Evolutionary conservation across 306 rosid genomes (phyloP).

Genomic region (Cajanus cajan): DNA sequence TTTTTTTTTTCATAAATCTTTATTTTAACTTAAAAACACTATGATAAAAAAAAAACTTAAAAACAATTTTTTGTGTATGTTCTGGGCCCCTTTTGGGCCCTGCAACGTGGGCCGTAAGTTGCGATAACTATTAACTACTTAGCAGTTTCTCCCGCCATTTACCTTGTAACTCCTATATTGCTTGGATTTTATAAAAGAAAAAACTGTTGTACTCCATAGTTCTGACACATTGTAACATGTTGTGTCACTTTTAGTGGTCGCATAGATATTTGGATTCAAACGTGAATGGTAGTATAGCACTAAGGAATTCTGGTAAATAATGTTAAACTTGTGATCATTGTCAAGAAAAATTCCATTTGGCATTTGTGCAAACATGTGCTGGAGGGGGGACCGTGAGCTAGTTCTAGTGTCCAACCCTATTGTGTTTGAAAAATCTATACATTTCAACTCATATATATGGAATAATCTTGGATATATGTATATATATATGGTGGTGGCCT

Average conservation of each 20-base stretch:
- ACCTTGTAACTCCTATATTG: neutral
- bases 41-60: too few species aligned
- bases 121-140: too few species aligned
- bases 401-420: neutral
- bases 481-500: neutral
- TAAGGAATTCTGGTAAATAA: neutral
- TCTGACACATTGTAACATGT: constrained; percentile 1
- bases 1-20: too few species aligned
- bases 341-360: neutral
- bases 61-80: too few species aligned
- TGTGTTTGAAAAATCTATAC: neutral
- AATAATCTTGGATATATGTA: neutral
- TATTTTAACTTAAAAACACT: too few species aligned
- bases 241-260: neutral
- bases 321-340: neutral
- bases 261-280: neutral
- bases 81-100: too few species aligned
- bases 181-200: neutral
- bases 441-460: neutral
- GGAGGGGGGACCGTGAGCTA: neutral
- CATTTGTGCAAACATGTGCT: neutral
- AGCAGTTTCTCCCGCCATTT: too few species aligned
- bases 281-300: neutral
- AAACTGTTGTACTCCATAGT: neutral
- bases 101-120: too few species aligned